phyloP scores from a whole-genome alignment of 768 basidiomycete genomes.

The Collybia sp. region DNA sequence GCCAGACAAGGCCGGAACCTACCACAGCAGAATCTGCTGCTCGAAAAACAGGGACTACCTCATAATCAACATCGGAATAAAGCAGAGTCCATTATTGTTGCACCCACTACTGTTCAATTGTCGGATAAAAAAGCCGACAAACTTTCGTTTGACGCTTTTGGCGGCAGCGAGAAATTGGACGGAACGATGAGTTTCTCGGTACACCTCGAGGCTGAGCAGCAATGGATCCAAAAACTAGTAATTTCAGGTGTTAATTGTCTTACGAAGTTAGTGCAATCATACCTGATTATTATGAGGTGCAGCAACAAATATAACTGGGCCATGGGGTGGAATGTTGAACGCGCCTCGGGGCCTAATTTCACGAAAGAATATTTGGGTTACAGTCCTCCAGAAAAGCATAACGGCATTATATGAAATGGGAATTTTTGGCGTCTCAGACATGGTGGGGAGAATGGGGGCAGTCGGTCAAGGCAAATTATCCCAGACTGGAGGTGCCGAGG shows the following conservation, averaged over 20 bases:
- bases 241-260: slow-evolving; percentile 8
- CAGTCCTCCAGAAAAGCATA: slow-evolving; percentile 78
- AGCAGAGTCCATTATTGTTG: neutral
- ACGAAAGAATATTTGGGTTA: slow-evolving; percentile 94
- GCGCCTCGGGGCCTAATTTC: slow-evolving; percentile 93
- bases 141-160: slow-evolving; percentile 76
- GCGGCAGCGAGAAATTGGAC: slow-evolving; percentile 89
- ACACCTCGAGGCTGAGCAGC: slow-evolving; percentile 78
- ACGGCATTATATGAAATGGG: slow-evolving; percentile 61
- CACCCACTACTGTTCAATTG: slow-evolving; percentile 84
- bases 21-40: slow-evolving; percentile 82
- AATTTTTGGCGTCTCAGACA: slow-evolving; percentile 6
- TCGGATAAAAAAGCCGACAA: slow-evolving; percentile 76
- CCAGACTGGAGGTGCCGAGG: neutral
- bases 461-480: too few species aligned
- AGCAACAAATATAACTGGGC: slow-evolving; percentile 89
- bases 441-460: too few species aligned
- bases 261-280: slow-evolving; percentile 8
- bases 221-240: slow-evolving; percentile 88
- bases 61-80: slow-evolving; percentile 6
- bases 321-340: slow-evolving; percentile 88
- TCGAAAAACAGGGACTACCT: slow-evolving; percentile 84
- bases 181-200: slow-evolving; percentile 75
- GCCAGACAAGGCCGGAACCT: slow-evolving; percentile 66
- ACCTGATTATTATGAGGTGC: slow-evolving; percentile 94